Evolutionary conservation across 2,329 filamentous ascomycete species (phyloP), one percentile per base, ranked within the genome.

Genomic region (Fusarium devonianum): DNA sequence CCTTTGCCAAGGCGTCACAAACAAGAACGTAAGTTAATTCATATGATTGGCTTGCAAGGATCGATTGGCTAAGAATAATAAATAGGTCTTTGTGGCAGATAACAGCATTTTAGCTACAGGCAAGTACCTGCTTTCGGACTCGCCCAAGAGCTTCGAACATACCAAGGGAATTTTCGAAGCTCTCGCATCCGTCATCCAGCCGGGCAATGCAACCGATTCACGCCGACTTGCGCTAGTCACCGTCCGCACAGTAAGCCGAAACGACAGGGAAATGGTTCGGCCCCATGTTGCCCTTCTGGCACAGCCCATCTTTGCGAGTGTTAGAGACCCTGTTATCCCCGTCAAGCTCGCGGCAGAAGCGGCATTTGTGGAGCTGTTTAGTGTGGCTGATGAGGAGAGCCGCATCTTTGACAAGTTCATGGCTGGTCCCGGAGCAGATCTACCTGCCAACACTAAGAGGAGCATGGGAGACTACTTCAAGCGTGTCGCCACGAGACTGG

Each of bases 391-490:
- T 33, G 88, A 92, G 56, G 94, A 97, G 68, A 81, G 79, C 50
- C 86, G 84, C 56, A 85, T 97, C 14, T 97, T 97, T 70, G 92
- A 97, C 64, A 92, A 92, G 74, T 97, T 92, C 73, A 86, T 97
- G 77, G 78, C 83, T 8, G 85, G 86, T 0, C 79, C 86, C 1
- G 84, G 82, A 5, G 82, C 83, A 39, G 82, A 84, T 3, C 73
- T 97, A 50, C 79, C 86, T 7, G 74, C 89, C 0, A 87, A 84
- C 29, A 85, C 85, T 13, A 94, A 95, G 80, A 83, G 93, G 62
- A 92, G 88, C 70, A 97, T 99, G 88, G 83, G 87, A 50, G 94
- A 99, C 71, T 99, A 99, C 75, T 97, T 97, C 77, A 96, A 96
- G 80, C 81, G 94, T 30, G 90, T 99, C 58, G 91, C 91, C 2